These are phyloP conservation scores for Erigeron canadensis DNA, from an alignment of 129 eudicot genomes.

Conservation along the genomic window DNA sequence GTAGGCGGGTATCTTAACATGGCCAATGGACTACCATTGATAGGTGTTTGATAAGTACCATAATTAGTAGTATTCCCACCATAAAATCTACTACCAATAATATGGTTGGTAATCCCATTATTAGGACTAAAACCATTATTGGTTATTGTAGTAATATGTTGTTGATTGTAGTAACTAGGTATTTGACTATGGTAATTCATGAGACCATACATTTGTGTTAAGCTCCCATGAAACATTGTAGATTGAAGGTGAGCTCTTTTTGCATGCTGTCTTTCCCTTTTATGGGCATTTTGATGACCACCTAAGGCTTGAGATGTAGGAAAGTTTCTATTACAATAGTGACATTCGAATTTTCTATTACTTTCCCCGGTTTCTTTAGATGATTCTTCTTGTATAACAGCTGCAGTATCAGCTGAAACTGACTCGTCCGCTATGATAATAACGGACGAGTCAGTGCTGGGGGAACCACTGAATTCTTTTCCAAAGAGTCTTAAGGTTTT, in stretches of 20 bases:
- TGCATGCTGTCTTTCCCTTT: conserved; percentile 84
- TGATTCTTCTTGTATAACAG: conserved; percentile 16
- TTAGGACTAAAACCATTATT: conserved; percentile 1
- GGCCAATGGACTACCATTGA: conserved; percentile 60
- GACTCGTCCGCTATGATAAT: conserved; percentile 23
- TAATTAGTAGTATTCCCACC: conserved; percentile 16
- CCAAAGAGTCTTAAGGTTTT: conserved; percentile 76
- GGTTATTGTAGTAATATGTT: not conserved
- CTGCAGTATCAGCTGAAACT: no score
- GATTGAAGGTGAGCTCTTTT: conserved; percentile 76
- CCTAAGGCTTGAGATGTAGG: conserved; percentile 95
- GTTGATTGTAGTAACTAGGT: conserved; percentile 31
- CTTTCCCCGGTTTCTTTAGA: conserved; percentile 35
- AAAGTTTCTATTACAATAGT: conserved; percentile 80
- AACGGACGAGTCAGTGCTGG: not conserved
- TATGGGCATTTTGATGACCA: conserved; percentile 97
- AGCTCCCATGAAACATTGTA: conserved; percentile 37
- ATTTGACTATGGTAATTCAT: conserved; percentile 41
- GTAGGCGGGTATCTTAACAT: conserved; percentile 48
- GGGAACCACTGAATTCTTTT: conserved; percentile 49
- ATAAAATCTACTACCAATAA: conserved; percentile 27
- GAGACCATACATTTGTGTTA: conserved; percentile 46
- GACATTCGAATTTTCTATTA: conserved; percentile 70
- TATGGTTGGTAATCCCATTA: conserved; percentile 11
- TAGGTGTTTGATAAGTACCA: conserved; percentile 35